phyloP scores from a whole-genome alignment of 192 early-diverging fungal genomes.

The Gamsiella multidivaricata region DNA sequence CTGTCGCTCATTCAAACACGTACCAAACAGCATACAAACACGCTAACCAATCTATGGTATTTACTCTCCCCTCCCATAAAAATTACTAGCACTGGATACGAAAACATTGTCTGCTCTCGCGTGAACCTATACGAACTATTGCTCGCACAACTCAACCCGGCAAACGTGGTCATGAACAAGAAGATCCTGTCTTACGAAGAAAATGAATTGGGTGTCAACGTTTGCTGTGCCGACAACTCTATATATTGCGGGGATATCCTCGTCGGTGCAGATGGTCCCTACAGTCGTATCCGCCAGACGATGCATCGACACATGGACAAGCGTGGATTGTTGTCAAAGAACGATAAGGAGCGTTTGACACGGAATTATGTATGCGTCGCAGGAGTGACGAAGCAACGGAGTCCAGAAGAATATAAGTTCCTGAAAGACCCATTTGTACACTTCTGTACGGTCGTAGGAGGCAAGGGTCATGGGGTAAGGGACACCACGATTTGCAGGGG shows the following conservation, averaged over 20 bases:
- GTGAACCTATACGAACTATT: slow-evolving; percentile 22
- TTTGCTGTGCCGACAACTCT: slow-evolving; percentile 34
- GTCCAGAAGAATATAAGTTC: slow-evolving; percentile 3
- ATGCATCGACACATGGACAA: slow-evolving; percentile 10
- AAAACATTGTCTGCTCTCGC: slow-evolving; percentile 8
- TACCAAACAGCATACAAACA: background rate
- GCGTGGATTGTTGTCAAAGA: slow-evolving; percentile 3
- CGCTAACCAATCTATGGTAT: no score
- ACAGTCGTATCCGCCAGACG: slow-evolving; percentile 35
- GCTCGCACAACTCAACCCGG: slow-evolving; percentile 11
- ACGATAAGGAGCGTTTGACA: background rate
- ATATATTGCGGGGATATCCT: slow-evolving; percentile 51
- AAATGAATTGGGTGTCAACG: slow-evolving; percentile 31
- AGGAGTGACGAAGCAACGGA: background rate
- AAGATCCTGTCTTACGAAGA: slow-evolving; percentile 28
- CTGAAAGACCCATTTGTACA: slow-evolving; percentile 18
- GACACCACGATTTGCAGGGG: no score
- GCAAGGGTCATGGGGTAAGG: slow-evolving; percentile 9
- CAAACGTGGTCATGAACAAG: slow-evolving; percentile 35
- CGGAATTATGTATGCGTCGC: background rate
- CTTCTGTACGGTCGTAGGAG: background rate
- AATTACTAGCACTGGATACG: slow-evolving; percentile 25
- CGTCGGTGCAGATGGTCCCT: slow-evolving; percentile 52
- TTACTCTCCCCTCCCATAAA: no score
- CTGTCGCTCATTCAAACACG: no score